A percentile compares a stretch with the other conserved stretches of the same genome.
Conservation (phyloP, 1,139 yeast species). For the Candida dubliniensis region DNA sequence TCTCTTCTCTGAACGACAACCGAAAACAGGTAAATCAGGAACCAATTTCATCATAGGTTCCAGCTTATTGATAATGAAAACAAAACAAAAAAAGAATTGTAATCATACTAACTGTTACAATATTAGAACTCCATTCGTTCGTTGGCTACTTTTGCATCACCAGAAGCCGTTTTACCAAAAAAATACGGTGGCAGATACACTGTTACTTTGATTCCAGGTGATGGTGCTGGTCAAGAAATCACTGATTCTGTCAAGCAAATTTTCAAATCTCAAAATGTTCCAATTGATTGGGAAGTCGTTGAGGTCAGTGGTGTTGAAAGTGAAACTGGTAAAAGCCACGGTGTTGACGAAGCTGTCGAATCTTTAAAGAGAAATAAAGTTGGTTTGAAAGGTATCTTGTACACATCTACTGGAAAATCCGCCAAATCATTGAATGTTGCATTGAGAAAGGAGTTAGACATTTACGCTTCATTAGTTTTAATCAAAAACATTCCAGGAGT, state of each 20-base stretch:
- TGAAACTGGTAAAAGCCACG: slow-evolving; percentile 48
- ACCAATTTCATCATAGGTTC: not conserved
- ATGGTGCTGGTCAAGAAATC: slow-evolving; percentile 96
- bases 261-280: slow-evolving; percentile 81
- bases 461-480: slow-evolving; percentile 89
- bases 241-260: slow-evolving; percentile 91
- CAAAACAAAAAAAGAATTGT: not conserved
- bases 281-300: slow-evolving; percentile 92
- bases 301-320: slow-evolving; percentile 82
- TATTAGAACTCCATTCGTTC: slow-evolving; percentile 38
- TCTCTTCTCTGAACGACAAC: not conserved
- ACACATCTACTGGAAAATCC: slow-evolving; percentile 73
- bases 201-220: slow-evolving; percentile 93
- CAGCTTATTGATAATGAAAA: not conserved
- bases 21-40: no score
- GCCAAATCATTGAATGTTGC: slow-evolving; percentile 86
- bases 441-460: slow-evolving; percentile 91
- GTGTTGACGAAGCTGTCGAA: slow-evolving; percentile 82
- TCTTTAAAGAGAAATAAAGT: slow-evolving; percentile 95
- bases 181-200: slow-evolving; percentile 94
- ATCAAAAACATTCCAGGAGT: slow-evolving; percentile 96
- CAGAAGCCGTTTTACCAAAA: slow-evolving; percentile 74
- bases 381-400: slow-evolving; percentile 94
- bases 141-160: slow-evolving; percentile 51
- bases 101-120: slow-evolving; percentile 14